Percentiles rank a stretch among this genome's conserved stretches.
Conservation (phyloP, 2,329 filamentous ascomycete genomes). For the Leptographium wingfieldii region DNA sequence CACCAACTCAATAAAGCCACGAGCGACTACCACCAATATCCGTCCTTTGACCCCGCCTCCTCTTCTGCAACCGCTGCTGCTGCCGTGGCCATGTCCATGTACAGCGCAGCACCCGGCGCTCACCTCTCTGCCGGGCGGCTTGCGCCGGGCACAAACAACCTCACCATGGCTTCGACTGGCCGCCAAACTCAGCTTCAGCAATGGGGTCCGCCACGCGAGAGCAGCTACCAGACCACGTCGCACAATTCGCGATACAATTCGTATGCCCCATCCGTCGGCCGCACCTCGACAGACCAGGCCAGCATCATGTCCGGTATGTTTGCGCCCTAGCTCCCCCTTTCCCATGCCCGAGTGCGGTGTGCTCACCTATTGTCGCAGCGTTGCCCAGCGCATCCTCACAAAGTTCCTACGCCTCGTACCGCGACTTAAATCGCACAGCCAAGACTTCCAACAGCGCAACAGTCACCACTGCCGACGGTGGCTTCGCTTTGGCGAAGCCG, state of each 20-base stretch:
- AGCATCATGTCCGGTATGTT: constrained; percentile 43
- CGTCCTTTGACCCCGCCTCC: constrained; percentile 49
- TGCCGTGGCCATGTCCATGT: constrained; percentile 13
- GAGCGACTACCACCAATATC: constrained; percentile 82
- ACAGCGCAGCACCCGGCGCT: constrained; percentile 28
- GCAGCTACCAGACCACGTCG: constrained; percentile 32
- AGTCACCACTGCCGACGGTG: constrained; percentile 23
- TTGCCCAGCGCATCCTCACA: constrained; percentile 44
- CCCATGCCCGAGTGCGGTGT: background rate
- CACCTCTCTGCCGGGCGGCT: constrained; percentile 53
- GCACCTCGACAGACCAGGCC: constrained; percentile 40
- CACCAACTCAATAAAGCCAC: constrained; percentile 72
- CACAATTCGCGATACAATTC: constrained; percentile 53
- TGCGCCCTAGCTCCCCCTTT: background rate
- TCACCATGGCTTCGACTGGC: constrained; percentile 60
- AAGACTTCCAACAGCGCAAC: constrained; percentile 32
- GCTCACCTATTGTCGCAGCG: constrained; percentile 20
- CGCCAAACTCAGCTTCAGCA: constrained; percentile 66
- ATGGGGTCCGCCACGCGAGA: constrained; percentile 53
- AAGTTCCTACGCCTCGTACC: constrained; percentile 37
- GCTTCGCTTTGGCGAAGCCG: constrained; percentile 55
- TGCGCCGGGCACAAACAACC: constrained; percentile 41
- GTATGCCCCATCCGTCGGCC: constrained; percentile 45
- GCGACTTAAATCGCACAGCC: constrained; percentile 45
- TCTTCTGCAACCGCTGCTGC: constrained; percentile 14